These are phyloP conservation scores for Leucosporidium creatinivorum DNA, from an alignment of 768 basidiomycete species.

Conservation along the genomic window DNA sequence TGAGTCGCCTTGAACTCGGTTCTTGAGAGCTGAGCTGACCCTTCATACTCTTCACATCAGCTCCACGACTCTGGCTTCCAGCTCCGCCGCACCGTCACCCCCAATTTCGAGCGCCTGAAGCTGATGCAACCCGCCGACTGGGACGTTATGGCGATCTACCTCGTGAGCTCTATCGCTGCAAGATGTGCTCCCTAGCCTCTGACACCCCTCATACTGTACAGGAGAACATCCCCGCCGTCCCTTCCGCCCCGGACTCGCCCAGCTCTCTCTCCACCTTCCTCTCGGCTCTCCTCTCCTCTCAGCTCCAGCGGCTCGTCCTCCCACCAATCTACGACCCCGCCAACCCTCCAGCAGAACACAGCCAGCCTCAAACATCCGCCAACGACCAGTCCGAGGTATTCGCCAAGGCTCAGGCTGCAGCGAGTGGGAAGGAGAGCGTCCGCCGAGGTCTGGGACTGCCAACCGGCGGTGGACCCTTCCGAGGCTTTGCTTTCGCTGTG, in stretches of 20 bases:
- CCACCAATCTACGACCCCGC: conserved; percentile 21
- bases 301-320: conserved; percentile 21
- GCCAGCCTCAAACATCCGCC: not conserved
- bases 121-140: not conserved
- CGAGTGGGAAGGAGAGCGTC: too few relatives aligned
- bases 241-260: not conserved
- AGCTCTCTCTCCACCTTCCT: conserved; percentile 12
- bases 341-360: not conserved
- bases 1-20: not conserved
- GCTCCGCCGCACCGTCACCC: not conserved
- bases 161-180: not conserved
- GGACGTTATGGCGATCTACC: not conserved
- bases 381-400: not conserved
- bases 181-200: too few relatives aligned
- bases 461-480: conserved; percentile 33
- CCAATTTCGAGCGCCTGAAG: not conserved
- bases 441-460: conserved; percentile 12
- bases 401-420: not conserved
- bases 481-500: conserved; percentile 32
- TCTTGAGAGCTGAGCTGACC: not conserved
- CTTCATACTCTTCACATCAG: not conserved
- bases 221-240: conserved; percentile 30
- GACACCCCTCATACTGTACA: not conserved
- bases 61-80: not conserved
- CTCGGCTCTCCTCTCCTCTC: conserved; percentile 11